These are phyloP conservation scores for Mycosphaerella arachidis DNA, from an alignment of 2,329 filamentous ascomycete genomes.

Conservation along the genomic window DNA sequence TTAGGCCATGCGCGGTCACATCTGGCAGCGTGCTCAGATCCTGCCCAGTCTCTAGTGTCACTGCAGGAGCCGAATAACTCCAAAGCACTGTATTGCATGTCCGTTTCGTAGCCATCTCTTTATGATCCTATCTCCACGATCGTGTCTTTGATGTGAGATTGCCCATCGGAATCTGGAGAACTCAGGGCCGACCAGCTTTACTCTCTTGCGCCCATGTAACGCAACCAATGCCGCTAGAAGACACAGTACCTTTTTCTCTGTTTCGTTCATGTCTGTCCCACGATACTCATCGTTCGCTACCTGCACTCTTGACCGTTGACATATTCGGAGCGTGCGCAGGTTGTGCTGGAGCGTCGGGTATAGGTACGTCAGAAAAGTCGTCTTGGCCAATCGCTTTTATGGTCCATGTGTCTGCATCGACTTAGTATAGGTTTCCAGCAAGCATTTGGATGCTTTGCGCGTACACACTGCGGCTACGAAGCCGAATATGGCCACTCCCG, in stretches of 20 bases:
- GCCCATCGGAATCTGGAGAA: no score
- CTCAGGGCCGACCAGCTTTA: not conserved
- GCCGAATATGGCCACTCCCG: conserved; percentile 68
- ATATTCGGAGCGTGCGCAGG: conserved; percentile 31
- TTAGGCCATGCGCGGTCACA: no score
- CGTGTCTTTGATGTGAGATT: no score
- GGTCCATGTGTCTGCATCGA: conserved; percentile 59
- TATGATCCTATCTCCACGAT: no score
- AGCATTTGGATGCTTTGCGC: conserved; percentile 36
- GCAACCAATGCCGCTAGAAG: conserved; percentile 15
- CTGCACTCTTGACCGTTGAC: conserved; percentile 23
- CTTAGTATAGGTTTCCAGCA: conserved; percentile 3
- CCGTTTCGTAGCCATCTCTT: no score
- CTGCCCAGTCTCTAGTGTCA: no score
- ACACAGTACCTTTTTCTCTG: not conserved
- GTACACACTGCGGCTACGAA: conserved; percentile 85
- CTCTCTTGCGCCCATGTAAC: not conserved
- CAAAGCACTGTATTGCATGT: no score
- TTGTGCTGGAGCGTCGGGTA: conserved; percentile 66
- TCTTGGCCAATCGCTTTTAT: conserved; percentile 89
- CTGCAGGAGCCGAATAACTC: no score
- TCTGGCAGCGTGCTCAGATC: no score
- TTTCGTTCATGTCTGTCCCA: not conserved
- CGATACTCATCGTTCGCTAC: conserved; percentile 12
- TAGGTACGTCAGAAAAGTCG: conserved; percentile 91